Percentiles rank a stretch among this genome's conserved stretches.
phyloP scores from a whole-genome alignment of 2,329 filamentous ascomycete genomes.

The Verticillium isaacii region DNA sequence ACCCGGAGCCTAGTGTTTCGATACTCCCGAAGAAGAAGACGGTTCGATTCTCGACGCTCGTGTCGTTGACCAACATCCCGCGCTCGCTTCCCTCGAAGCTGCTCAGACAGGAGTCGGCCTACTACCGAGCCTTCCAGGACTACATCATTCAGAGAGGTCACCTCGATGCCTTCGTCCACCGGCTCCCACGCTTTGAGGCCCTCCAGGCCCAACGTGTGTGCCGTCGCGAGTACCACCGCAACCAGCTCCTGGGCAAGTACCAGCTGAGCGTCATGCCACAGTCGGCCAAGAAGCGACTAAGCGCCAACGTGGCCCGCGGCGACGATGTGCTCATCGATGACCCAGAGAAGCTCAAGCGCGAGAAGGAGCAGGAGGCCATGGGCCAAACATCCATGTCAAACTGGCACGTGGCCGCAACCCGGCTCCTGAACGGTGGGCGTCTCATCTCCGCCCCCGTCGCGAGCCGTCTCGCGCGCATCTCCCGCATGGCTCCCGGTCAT shows the following conservation, averaged over 20 bases:
- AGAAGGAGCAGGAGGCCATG: slow-evolving; percentile 78
- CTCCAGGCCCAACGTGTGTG: slow-evolving; percentile 79
- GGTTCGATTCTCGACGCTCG: slow-evolving; percentile 65
- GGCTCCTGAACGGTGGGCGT: slow-evolving; percentile 58
- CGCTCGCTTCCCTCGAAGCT: slow-evolving; percentile 49
- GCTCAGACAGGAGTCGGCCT: slow-evolving; percentile 64
- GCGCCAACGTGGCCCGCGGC: slow-evolving; percentile 67
- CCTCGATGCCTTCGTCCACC: slow-evolving; percentile 78
- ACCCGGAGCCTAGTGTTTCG: slow-evolving; percentile 19
- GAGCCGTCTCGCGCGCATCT: slow-evolving; percentile 54
- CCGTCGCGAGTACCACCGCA: slow-evolving; percentile 66
- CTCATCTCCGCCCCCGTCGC: slow-evolving; percentile 61
- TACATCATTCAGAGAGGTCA: slow-evolving; percentile 61
- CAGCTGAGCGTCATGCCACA: slow-evolving; percentile 67
- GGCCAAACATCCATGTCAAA: slow-evolving; percentile 60
- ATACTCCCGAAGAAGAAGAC: slow-evolving; percentile 57
- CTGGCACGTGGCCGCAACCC: slow-evolving; percentile 59
- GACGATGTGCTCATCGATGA: slow-evolving; percentile 61
- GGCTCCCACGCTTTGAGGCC: slow-evolving; percentile 80
- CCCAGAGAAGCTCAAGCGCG: slow-evolving; percentile 57
- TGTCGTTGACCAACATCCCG: slow-evolving; percentile 39
- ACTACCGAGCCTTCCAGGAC: slow-evolving; percentile 82
- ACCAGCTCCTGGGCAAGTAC: slow-evolving; percentile 80
- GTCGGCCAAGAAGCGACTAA: slow-evolving; percentile 67
- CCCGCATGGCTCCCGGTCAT: slow-evolving; percentile 38